A percentile compares a stretch with the other conserved stretches of the same genome.
These are phyloP conservation scores for Conoideocrella luteorostrata DNA, from an alignment of 2,329 filamentous ascomycete species.

Conservation along the genomic window DNA sequence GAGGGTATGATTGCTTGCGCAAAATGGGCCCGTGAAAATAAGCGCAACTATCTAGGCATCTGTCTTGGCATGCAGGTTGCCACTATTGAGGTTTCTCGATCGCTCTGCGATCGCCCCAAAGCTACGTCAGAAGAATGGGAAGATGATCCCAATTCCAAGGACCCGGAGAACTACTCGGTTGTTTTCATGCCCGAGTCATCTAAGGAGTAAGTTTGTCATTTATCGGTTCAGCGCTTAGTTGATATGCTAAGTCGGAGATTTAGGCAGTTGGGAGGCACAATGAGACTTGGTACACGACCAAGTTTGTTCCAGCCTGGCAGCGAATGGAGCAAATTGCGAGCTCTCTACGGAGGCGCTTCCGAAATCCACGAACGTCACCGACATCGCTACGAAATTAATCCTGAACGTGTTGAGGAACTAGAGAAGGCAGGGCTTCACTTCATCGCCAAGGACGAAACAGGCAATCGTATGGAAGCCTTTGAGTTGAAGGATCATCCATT, in stretches of 20 bases:
- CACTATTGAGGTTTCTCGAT: conserved; percentile 80
- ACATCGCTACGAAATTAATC: conserved; percentile 89
- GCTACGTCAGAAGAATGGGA: conserved; percentile 52
- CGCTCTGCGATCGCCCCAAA: conserved; percentile 57
- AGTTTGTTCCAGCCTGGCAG: conserved; percentile 69
- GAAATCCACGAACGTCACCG: conserved; percentile 69
- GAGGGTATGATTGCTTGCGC: conserved; percentile 86
- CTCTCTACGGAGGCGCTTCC: conserved; percentile 58
- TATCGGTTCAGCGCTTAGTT: too few relatives aligned
- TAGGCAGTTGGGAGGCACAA: conserved; percentile 67
- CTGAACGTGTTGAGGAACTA: conserved; percentile 63
- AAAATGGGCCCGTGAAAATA: conserved; percentile 79
- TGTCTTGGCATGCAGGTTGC: conserved; percentile 92
- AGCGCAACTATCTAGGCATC: conserved; percentile 78
- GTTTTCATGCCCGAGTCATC: conserved; percentile 82
- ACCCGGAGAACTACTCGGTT: conserved; percentile 63
- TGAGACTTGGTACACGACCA: conserved; percentile 72
- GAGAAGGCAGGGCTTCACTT: conserved; percentile 65
- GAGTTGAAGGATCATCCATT: conserved; percentile 79
- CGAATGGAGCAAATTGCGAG: conserved; percentile 73
- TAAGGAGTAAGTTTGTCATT: conserved; percentile 31
- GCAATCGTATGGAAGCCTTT: conserved; percentile 74
- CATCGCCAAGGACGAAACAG: conserved; percentile 72
- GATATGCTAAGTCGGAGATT: neutral
- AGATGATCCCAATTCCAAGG: conserved; percentile 17